Evolutionary conservation across 768 basidiomycete genomes (phyloP).

Genomic region (Sporobolomyces pararoseus): DNA sequence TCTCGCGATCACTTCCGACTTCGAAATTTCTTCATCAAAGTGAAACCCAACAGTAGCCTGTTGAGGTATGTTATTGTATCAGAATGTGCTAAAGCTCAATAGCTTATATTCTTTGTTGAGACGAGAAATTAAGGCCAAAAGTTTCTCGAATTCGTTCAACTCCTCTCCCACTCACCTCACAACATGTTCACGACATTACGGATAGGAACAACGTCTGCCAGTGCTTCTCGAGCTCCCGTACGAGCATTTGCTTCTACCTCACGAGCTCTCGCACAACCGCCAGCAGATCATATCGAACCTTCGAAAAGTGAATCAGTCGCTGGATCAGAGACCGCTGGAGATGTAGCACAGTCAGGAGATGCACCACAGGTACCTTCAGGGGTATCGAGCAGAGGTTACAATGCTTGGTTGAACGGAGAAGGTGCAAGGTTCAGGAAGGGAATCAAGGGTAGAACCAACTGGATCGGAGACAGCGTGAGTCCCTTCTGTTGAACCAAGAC

Average conservation of each 20-base stretch:
- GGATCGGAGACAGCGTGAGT: slow-evolving; percentile 42
- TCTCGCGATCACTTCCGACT: not conserved
- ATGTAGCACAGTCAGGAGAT: not conserved
- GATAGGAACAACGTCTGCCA: not conserved
- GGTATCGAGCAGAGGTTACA: slow-evolving; percentile 17
- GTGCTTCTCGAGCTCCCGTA: not conserved
- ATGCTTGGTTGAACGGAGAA: slow-evolving; percentile 38
- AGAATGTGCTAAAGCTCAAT: no score
- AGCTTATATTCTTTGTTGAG: no score
- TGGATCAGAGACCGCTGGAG: slow-evolving; percentile 11
- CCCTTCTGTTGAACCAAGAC: not conserved
- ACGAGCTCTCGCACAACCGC: slow-evolving; percentile 4
- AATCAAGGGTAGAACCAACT: slow-evolving; percentile 31
- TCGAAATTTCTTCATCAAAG: not conserved
- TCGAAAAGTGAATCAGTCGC: slow-evolving; percentile 15
- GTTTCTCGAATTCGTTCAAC: not conserved
- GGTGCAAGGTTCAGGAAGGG: slow-evolving; percentile 26
- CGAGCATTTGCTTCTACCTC: slow-evolving; percentile 24
- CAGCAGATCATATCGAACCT: slow-evolving; percentile 10
- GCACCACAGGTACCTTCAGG: not conserved
- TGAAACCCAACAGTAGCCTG: no score
- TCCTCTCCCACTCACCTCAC: not conserved
- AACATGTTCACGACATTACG: slow-evolving; percentile 12
- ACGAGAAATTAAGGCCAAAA: no score
- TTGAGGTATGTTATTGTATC: no score